Conservation (phyloP, 2,329 filamentous ascomycete species). For the Aureobasidium mangrovei region DNA sequence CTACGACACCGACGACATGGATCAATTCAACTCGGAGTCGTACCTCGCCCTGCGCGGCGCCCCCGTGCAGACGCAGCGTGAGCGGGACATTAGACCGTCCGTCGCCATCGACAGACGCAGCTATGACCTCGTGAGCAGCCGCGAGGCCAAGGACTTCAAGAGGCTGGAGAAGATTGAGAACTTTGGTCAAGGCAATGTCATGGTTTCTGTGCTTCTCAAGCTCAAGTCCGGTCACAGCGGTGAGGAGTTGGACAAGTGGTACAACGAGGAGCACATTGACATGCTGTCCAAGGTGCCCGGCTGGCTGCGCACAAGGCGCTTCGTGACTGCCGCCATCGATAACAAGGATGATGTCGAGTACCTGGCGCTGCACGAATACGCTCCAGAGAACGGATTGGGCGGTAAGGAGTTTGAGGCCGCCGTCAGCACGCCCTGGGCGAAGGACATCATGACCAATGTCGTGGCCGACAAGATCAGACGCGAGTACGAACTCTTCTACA, state of each 20-base stretch:
- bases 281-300: slow-evolving; percentile 67
- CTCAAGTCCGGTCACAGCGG: slow-evolving; percentile 47
- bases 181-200: slow-evolving; percentile 49
- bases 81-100: slow-evolving; percentile 37
- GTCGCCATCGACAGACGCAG: slow-evolving; percentile 62
- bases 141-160: slow-evolving; percentile 48
- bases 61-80: slow-evolving; percentile 48
- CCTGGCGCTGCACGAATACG: slow-evolving; percentile 65
- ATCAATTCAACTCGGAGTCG: slow-evolving; percentile 57
- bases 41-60: slow-evolving; percentile 59
- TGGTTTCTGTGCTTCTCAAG: slow-evolving; percentile 54
- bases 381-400: slow-evolving; percentile 55
- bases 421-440: slow-evolving; percentile 52
- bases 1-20: slow-evolving; percentile 74
- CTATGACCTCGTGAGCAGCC: slow-evolving; percentile 53
- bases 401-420: slow-evolving; percentile 57
- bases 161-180: slow-evolving; percentile 53
- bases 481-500: slow-evolving; percentile 65
- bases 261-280: slow-evolving; percentile 62
- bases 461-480: slow-evolving; percentile 51
- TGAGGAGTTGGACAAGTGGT: slow-evolving; percentile 58
- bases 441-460: slow-evolving; percentile 50
- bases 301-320: slow-evolving; percentile 66
- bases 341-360: slow-evolving; percentile 44
- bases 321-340: slow-evolving; percentile 57